phyloP scores from a whole-genome alignment of 2,329 filamentous ascomycete species.

The Tothia fuscella region DNA sequence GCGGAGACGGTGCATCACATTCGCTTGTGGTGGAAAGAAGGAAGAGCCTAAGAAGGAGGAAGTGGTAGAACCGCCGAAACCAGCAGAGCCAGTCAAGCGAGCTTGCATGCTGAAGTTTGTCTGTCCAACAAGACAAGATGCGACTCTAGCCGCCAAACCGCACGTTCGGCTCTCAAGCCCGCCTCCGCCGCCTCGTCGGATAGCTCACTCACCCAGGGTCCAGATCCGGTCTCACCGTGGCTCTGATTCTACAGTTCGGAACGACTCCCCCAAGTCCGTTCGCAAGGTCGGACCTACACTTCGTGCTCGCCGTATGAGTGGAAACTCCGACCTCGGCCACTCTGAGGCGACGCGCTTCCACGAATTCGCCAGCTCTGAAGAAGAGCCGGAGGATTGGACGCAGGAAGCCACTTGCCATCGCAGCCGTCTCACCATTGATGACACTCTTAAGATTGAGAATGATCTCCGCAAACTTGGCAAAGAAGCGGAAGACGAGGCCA shows the following conservation, averaged over 20 bases:
- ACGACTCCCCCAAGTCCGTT: constrained; percentile 32
- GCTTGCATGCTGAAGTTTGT: constrained; percentile 62
- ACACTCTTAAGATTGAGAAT: constrained; percentile 83
- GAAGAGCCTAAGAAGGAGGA: constrained; percentile 15
- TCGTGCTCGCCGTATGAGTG: constrained; percentile 23
- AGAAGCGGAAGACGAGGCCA: constrained; percentile 83
- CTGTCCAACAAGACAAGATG: constrained; percentile 43
- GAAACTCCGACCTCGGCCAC: constrained; percentile 33
- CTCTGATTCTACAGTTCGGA: constrained; percentile 39
- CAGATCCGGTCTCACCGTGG: constrained; percentile 30
- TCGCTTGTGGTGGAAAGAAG: constrained; percentile 53
- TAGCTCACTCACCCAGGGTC: constrained; percentile 21
- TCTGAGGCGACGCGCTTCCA: constrained; percentile 58
- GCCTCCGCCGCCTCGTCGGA: constrained; percentile 22
- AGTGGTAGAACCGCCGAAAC: constrained; percentile 14
- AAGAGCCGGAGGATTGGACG: constrained; percentile 86
- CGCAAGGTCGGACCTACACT: constrained; percentile 25
- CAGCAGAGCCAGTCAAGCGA: constrained; percentile 35
- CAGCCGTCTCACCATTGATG: constrained; percentile 71
- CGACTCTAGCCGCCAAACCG: constrained; percentile 17
- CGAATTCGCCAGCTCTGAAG: constrained; percentile 76
- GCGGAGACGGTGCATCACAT: constrained; percentile 83
- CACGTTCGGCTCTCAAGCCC: constrained; percentile 27
- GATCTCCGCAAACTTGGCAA: constrained; percentile 73
- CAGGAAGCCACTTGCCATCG: constrained; percentile 52